Conservation (phyloP, 805 yeast genomes). For the Pichia nanzhaoensis region DNA sequence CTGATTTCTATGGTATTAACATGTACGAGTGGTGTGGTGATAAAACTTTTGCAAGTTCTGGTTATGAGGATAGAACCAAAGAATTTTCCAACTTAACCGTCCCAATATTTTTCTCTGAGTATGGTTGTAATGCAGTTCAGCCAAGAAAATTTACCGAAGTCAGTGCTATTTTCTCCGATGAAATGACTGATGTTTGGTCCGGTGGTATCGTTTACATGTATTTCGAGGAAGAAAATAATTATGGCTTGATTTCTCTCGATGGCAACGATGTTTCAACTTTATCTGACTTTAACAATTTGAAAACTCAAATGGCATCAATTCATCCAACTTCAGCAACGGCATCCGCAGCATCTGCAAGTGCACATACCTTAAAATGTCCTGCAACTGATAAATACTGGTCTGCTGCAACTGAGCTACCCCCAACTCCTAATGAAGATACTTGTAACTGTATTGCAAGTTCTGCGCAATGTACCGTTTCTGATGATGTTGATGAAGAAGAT, state of each 20-base stretch:
- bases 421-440: conserved; percentile 60
- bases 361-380: conserved; percentile 41
- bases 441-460: conserved; percentile 58
- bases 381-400: conserved; percentile 51
- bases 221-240: conserved; percentile 75
- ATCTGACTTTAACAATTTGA: conserved; percentile 51
- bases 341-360: conserved; percentile 31
- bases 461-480: conserved; percentile 52
- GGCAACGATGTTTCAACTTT: conserved; percentile 48
- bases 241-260: conserved; percentile 64
- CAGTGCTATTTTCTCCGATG: conserved; percentile 50
- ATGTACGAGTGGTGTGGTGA: conserved; percentile 87
- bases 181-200: conserved; percentile 88
- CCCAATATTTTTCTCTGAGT: conserved; percentile 82
- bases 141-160: conserved; percentile 81
- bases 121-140: conserved; percentile 69
- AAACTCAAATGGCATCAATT: conserved; percentile 45
- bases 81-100: conserved; percentile 68
- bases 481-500: conserved; percentile 43
- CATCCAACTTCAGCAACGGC: conserved; percentile 42
- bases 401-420: conserved; percentile 65
- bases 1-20: conserved; percentile 79
- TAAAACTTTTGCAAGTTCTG: conserved; percentile 52
- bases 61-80: conserved; percentile 63
- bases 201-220: conserved; percentile 94